Evolutionary conservation across 116 monocot genomes (phyloP).

Genomic region (Trichopus zeylanicus): DNA sequence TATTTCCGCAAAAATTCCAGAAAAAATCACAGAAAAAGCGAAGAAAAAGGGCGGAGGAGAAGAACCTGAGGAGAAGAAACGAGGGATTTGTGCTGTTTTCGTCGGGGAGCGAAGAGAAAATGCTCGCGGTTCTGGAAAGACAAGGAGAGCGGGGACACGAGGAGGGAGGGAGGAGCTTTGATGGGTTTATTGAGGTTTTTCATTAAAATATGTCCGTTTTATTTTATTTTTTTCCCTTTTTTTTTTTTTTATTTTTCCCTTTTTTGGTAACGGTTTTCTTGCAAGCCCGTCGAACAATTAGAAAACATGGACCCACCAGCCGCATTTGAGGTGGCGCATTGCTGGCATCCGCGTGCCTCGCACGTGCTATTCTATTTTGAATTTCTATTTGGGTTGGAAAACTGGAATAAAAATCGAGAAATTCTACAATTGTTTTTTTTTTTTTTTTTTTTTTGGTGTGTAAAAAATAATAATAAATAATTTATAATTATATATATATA

Average conservation of each 20-base stretch:
- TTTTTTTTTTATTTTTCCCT: not conserved
- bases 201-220: not conserved
- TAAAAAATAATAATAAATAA: too few relatives aligned
- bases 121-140: not conserved
- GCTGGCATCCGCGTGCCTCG: not conserved
- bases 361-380: too few relatives aligned
- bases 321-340: not conserved
- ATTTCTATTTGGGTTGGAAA: too few relatives aligned
- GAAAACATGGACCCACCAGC: not conserved
- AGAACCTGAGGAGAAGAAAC: not conserved
- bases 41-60: not conserved
- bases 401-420: too few relatives aligned
- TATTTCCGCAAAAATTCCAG: not conserved
- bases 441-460: too few relatives aligned
- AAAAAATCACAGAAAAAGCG: not conserved
- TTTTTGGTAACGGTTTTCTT: slow-evolving; percentile 6
- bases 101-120: not conserved
- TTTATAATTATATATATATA: too few relatives aligned
- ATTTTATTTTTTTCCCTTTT: too few relatives aligned
- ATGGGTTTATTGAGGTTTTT: slow-evolving; percentile 1
- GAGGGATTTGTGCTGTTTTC: not conserved
- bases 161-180: not conserved
- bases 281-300: not conserved
- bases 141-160: not conserved
- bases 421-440: too few relatives aligned